Percentiles rank a stretch among this genome's conserved stretches.
Conservation (phyloP, 1,284 basidiomycete species). For the Apiotrichum brassicae region DNA sequence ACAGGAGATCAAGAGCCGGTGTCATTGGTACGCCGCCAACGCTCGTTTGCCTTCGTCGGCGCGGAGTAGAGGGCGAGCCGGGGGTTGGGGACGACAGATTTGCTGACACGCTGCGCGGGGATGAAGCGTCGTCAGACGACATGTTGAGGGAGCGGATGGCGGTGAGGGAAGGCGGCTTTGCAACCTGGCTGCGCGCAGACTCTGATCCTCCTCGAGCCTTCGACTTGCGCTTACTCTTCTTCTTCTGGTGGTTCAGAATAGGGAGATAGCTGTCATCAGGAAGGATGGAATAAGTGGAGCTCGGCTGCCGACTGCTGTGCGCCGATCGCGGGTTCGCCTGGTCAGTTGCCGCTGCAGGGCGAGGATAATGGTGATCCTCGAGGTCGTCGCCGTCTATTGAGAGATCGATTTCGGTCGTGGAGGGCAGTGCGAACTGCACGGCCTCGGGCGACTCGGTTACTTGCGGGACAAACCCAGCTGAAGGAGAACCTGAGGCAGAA, state of each 20-base stretch:
- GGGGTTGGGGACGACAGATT: slow-evolving; percentile 3
- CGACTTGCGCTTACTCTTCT: slow-evolving; percentile 35
- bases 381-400: slow-evolving; percentile 13
- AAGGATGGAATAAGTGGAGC: slow-evolving; percentile 23
- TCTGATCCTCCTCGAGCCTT: slow-evolving; percentile 9
- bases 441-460: background rate
- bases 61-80: slow-evolving; percentile 4
- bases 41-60: slow-evolving; percentile 23
- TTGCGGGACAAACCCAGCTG: background rate
- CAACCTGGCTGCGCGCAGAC: background rate
- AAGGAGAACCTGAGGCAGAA: too few species aligned
- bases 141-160: slow-evolving; percentile 1
- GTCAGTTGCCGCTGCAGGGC: background rate
- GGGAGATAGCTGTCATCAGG: slow-evolving; percentile 39
- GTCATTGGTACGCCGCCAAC: slow-evolving; percentile 20
- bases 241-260: background rate
- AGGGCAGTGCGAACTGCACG: background rate
- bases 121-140: slow-evolving; percentile 10
- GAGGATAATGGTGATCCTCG: too few species aligned
- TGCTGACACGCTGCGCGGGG: background rate
- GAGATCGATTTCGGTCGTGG: slow-evolving; percentile 2
- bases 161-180: background rate
- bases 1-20: slow-evolving; percentile 23
- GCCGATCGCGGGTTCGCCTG: background rate
- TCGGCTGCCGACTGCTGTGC: slow-evolving; percentile 3